Evolutionary conservation across 2,329 filamentous ascomycete species (phyloP), one percentile per base, ranked within the genome.

Genomic region (Colletotrichum spinosum): DNA sequence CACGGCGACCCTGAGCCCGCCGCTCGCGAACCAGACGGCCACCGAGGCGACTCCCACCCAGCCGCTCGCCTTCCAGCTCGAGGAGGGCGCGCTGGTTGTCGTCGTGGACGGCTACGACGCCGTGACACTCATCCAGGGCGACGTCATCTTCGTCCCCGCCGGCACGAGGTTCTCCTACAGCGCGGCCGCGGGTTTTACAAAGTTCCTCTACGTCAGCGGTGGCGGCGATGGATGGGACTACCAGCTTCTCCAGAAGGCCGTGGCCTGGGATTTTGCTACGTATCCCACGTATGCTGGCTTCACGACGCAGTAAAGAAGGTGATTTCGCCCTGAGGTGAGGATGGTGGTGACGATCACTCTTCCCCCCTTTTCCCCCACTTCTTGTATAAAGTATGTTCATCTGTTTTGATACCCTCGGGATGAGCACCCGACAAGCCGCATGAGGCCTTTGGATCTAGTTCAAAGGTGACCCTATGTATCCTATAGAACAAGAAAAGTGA

Each of bases 1-100:
- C 0, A 82, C 80, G 1, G 78, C 84, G 48, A 79, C 77, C 7
- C 65, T 83, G 39, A 65, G 38, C 64, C 45, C 42, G 12, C 35
- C 55, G n/a, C 48, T 63, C 3, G 42, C 53, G 25, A 66, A 56
- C 53, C 60, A 60, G 39, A 55, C 50, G 17, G 54, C 54, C 37
- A 60, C 50, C 38, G 42, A 57, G 39, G 41, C 44, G 39, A 57
- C 48, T 10, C 37, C 53, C 8, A 4, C 25, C 9, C 49, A 59
- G 49, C 60, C 60, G 9, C 42, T 72, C 38, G 71, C 69, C 12
- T 65, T 74, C 45, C 72, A 73, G 67, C 61, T 74, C 51, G 70
- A 72, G 55, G 72, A 74, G 50, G 70, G 72, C 2, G 68, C 70
- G 55, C 69, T 73, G 13, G 65, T 58, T 4, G 62, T 74, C 10